These are phyloP conservation scores for Chlorella sp. DNA, from an alignment of 139 green algal species.

Conservation along the genomic window DNA sequence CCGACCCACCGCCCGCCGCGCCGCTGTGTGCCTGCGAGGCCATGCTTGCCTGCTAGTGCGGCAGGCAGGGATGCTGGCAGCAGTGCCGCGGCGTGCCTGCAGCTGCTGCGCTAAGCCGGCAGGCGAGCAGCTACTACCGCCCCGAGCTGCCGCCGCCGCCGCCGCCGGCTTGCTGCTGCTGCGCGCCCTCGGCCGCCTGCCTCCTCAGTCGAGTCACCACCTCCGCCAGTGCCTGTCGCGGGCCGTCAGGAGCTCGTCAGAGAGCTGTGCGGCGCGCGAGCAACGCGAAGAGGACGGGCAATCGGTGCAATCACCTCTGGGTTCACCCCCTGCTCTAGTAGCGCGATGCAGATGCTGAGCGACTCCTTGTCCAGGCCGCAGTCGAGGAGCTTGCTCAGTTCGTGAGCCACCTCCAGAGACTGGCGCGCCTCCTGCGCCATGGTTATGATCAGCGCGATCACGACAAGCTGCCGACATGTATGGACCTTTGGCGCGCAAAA, in stretches of 20 bases:
- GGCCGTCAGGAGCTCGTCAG: background rate
- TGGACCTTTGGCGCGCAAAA: too few relatives aligned
- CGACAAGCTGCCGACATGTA: too few relatives aligned
- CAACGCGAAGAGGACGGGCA: too few relatives aligned
- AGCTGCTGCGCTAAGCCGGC: too few relatives aligned
- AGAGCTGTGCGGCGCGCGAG: too few relatives aligned
- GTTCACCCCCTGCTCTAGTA: conserved; percentile 82
- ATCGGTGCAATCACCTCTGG: conserved; percentile 58
- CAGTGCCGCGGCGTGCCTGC: too few relatives aligned
- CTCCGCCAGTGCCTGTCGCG: conserved; percentile 65
- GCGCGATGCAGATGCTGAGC: conserved; percentile 71
- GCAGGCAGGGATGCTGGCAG: too few relatives aligned
- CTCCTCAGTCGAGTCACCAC: conserved; percentile 72
- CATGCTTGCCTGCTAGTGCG: background rate
- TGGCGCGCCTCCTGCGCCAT: too few relatives aligned
- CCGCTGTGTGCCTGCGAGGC: conserved; percentile 18
- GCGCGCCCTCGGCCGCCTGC: conserved; percentile 51
- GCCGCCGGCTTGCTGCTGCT: conserved; percentile 21
- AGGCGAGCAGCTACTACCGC: background rate
- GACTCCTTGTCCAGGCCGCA: conserved; percentile 74
- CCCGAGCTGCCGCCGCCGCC: background rate
- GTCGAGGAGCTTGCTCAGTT: conserved; percentile 46
- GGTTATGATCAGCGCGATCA: too few relatives aligned
- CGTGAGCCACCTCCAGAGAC: conserved; percentile 17
- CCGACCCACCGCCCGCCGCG: background rate